These are phyloP conservation scores for Leccinum uliginosum DNA, from an alignment of 768 basidiomycete species.

Conservation along the genomic window DNA sequence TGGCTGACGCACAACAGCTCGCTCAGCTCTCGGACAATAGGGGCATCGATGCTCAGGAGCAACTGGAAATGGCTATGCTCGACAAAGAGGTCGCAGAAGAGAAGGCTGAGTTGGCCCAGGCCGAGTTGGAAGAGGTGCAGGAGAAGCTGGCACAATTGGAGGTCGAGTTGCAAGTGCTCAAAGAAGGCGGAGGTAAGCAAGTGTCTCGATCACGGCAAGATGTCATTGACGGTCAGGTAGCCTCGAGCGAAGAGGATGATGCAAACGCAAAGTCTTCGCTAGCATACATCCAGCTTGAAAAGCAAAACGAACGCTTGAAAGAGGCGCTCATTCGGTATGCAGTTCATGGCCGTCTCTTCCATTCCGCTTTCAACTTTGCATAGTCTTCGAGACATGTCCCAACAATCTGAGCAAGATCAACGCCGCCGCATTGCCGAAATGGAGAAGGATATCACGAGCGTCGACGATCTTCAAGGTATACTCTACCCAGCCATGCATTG, in stretches of 20 bases:
- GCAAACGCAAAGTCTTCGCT: slow-evolving; percentile 51
- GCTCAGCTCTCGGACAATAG: slow-evolving; percentile 64
- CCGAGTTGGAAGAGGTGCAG: slow-evolving; percentile 71
- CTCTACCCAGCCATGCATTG: background rate
- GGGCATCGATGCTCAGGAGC: slow-evolving; percentile 77
- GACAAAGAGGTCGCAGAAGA: slow-evolving; percentile 98
- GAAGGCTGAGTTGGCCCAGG: slow-evolving; percentile 73
- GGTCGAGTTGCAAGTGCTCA: slow-evolving; percentile 78
- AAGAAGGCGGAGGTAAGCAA: slow-evolving; percentile 45
- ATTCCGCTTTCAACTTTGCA: background rate
- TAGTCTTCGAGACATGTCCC: slow-evolving; percentile 84
- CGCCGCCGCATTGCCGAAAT: slow-evolving; percentile 77
- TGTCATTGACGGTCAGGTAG: slow-evolving; percentile 13
- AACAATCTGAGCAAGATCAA: slow-evolving; percentile 84
- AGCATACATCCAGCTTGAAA: slow-evolving; percentile 84
- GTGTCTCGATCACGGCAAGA: background rate
- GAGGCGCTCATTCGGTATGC: slow-evolving; percentile 83
- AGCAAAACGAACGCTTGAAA: slow-evolving; percentile 93
- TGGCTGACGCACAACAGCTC: slow-evolving; percentile 76
- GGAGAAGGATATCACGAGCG: slow-evolving; percentile 77
- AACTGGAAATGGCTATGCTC: slow-evolving; percentile 90
- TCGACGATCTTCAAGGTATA: slow-evolving; percentile 79
- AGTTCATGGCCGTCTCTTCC: background rate
- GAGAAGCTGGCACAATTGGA: slow-evolving; percentile 77
- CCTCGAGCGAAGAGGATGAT: slow-evolving; percentile 26